phyloP scores from a whole-genome alignment of 176 grass and related monocot genomes.

The Bromus sterilis region DNA sequence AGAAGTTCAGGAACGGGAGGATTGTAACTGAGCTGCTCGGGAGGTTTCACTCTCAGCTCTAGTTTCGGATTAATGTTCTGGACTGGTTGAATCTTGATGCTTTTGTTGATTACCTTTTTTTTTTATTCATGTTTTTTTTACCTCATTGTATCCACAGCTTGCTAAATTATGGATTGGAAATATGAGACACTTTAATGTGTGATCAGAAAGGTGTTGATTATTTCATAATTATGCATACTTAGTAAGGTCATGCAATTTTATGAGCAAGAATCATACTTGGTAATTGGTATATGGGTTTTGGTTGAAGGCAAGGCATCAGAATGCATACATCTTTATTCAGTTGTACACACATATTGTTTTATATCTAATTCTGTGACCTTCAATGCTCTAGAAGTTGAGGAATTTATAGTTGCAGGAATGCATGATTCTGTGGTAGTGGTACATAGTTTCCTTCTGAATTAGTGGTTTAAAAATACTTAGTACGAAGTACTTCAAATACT shows the following conservation, averaged over 20 bases:
- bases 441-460: not conserved
- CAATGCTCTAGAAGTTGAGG: not conserved
- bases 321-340: not conserved
- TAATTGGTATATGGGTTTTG: not conserved
- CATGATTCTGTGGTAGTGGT: not conserved
- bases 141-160: not conserved
- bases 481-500: too few relatives aligned
- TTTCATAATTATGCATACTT: not conserved
- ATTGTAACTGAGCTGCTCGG: not conserved
- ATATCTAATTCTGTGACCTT: not conserved
- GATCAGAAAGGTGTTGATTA: not conserved
- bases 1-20: slow-evolving; percentile 1
- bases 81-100: not conserved
- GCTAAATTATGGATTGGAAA: not conserved
- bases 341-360: not conserved
- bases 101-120: not conserved
- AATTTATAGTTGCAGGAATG: not conserved
- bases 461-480: too few relatives aligned
- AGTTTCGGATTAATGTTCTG: not conserved
- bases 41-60: not conserved
- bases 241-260: not conserved
- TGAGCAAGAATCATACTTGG: not conserved
- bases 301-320: not conserved
- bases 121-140: not conserved
- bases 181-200: not conserved